Evolutionary conservation across 139 green algal genomes (phyloP).

Genomic region (Picochlorum sp.): DNA sequence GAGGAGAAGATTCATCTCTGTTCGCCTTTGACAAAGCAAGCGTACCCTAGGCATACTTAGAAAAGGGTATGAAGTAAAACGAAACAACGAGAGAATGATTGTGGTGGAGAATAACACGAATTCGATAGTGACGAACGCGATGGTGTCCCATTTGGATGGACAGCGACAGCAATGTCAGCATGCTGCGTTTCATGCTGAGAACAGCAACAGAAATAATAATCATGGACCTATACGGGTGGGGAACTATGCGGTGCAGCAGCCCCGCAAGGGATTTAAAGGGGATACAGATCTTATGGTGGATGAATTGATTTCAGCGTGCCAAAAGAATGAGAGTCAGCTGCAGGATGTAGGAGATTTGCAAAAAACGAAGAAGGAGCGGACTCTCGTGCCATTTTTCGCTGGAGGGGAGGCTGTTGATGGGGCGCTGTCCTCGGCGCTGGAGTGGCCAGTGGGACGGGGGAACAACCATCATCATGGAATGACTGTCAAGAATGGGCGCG

Average conservation of each 20-base stretch:
- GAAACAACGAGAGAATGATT: too few species aligned
- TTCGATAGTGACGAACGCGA: too few species aligned
- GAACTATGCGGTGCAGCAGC: not conserved
- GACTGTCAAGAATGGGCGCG: slow-evolving; percentile 6
- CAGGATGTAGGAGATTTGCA: not conserved
- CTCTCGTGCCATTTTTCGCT: slow-evolving; percentile 29
- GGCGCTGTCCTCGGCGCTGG: not conserved
- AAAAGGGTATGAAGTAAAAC: too few species aligned
- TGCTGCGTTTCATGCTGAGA: too few species aligned
- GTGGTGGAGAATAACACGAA: too few species aligned
- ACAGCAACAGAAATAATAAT: too few species aligned
- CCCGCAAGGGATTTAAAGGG: slow-evolving; percentile 21
- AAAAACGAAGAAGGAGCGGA: slow-evolving; percentile 18
- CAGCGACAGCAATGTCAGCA: too few species aligned
- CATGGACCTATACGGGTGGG: not conserved
- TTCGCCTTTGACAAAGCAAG: too few species aligned
- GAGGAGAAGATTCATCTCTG: too few species aligned
- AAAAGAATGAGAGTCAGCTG: slow-evolving; percentile 1
- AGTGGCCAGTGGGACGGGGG: not conserved
- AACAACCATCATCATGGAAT: not conserved
- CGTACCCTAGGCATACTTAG: too few species aligned
- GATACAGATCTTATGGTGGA: slow-evolving; percentile 18
- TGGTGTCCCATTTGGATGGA: too few species aligned
- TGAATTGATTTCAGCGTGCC: slow-evolving; percentile 11
- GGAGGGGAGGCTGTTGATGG: not conserved